Percentiles rank a stretch among this genome's conserved stretches.
Conservation (phyloP, 2,329 filamentous ascomycete species). For the Exophiala xenobiotica region DNA sequence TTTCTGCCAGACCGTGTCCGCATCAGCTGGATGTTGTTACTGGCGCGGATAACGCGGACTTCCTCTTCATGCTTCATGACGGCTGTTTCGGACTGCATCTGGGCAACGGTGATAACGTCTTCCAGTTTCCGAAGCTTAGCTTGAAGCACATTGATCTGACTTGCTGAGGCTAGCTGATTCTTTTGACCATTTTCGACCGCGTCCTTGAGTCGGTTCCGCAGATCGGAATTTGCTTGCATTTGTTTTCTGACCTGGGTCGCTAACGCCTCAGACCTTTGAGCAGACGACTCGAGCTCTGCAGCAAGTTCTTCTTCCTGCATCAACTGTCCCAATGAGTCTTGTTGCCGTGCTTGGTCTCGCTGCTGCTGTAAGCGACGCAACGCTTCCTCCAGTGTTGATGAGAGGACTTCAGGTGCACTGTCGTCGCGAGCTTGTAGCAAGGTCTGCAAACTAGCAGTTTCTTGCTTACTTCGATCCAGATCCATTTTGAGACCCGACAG, state of each 20-base stretch:
- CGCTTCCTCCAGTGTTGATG: constrained; percentile 66
- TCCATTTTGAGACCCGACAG: constrained; percentile 91
- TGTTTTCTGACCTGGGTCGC: constrained; percentile 77
- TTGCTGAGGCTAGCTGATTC: constrained; percentile 76
- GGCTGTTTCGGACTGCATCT: constrained; percentile 81
- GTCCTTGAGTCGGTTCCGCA: constrained; percentile 73
- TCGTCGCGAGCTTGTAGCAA: constrained; percentile 83
- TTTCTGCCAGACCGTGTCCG: constrained; percentile 62
- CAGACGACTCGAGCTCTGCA: constrained; percentile 69
- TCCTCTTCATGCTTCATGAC: constrained; percentile 85
- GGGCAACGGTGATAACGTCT: constrained; percentile 77
- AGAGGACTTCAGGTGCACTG: constrained; percentile 62
- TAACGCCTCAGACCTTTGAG: constrained; percentile 75
- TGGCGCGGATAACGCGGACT: constrained; percentile 71
- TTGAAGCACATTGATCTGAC: constrained; percentile 81
- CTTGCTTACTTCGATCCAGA: constrained; percentile 89
- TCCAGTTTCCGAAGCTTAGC: constrained; percentile 76
- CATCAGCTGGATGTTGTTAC: constrained; percentile 72
- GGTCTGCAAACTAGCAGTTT: constrained; percentile 77
- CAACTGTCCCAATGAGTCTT: constrained; percentile 67
- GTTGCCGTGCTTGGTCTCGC: constrained; percentile 56
- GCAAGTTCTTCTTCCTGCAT: constrained; percentile 67
- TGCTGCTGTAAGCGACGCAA: constrained; percentile 71
- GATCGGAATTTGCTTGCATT: constrained; percentile 70
- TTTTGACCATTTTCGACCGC: constrained; percentile 81